A percentile compares a stretch with the other conserved stretches of the same genome.
phyloP scores from a whole-genome alignment of 2,329 filamentous ascomycete genomes.

The Clonostachys sp. region DNA sequence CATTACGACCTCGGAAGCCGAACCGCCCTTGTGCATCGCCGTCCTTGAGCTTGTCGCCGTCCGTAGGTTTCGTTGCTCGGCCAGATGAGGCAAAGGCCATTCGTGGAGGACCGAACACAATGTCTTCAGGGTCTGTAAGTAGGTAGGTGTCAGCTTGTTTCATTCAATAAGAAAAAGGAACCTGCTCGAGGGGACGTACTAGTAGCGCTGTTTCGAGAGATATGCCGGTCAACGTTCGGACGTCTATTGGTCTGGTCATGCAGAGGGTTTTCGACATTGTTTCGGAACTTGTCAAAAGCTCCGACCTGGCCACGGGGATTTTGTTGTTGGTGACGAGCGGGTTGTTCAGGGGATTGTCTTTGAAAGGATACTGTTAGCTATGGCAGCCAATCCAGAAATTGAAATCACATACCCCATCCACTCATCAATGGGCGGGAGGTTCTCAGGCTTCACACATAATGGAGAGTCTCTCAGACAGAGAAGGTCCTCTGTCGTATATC shows the following conservation, averaged over 20 bases:
- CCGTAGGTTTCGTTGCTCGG: constrained; percentile 49
- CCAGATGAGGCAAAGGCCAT: constrained; percentile 80
- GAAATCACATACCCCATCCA: constrained; percentile 80
- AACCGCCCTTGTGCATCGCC: constrained; percentile 53
- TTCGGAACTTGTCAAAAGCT: constrained; percentile 28
- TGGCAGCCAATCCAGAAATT: no score
- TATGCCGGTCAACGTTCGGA: constrained; percentile 45
- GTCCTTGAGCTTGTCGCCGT: constrained; percentile 52
- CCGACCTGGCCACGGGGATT: constrained; percentile 34
- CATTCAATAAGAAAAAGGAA: not conserved
- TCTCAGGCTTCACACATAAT: constrained; percentile 73
- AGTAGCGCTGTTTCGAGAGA: constrained; percentile 50
- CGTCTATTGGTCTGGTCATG: constrained; percentile 48
- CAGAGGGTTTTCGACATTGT: constrained; percentile 33
- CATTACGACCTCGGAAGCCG: constrained; percentile 47
- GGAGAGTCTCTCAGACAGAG: constrained; percentile 75
- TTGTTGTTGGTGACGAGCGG: constrained; percentile 24
- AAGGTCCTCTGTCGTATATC: constrained; percentile 75
- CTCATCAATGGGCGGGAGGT: constrained; percentile 79
- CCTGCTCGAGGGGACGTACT: constrained; percentile 35
- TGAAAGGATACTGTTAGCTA: no score
- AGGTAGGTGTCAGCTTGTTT: not conserved
- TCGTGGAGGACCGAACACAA: constrained; percentile 80
- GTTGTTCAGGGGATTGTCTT: not conserved
- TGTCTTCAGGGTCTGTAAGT: constrained; percentile 66